Evolutionary conservation across 2,329 filamentous ascomycete genomes (phyloP).

Genomic region (Dothideomycetes sp.): DNA sequence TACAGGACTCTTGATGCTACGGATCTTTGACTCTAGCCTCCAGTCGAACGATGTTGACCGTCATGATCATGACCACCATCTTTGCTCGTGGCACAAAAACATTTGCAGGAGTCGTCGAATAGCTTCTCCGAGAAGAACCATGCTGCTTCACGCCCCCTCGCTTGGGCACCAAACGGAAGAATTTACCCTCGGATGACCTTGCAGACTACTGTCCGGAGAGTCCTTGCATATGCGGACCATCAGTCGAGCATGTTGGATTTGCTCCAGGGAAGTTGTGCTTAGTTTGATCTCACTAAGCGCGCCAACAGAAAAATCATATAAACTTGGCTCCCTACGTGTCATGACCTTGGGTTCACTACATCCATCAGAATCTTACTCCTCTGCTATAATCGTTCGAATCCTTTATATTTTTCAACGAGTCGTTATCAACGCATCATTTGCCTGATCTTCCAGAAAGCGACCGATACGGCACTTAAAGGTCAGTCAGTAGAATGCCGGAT

Average conservation of each 20-base stretch:
- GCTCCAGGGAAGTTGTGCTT: background rate
- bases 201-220: background rate
- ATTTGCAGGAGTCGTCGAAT: too few species aligned
- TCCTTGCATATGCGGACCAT: slow-evolving; percentile 1
- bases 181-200: background rate
- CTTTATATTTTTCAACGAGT: background rate
- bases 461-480: slow-evolving; percentile 1
- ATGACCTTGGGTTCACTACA: slow-evolving; percentile 1
- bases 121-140: too few species aligned
- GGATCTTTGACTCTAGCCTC: too few species aligned
- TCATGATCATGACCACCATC: too few species aligned
- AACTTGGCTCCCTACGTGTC: slow-evolving; percentile 1
- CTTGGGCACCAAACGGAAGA: slow-evolving; percentile 1
- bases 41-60: too few species aligned
- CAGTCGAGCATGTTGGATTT: background rate
- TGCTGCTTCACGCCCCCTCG: background rate
- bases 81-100: too few species aligned
- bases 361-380: slow-evolving; percentile 1
- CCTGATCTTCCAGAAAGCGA: slow-evolving; percentile 1
- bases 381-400: slow-evolving; percentile 1
- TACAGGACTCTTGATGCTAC: too few species aligned
- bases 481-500: background rate
- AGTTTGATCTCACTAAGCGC: background rate
- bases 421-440: slow-evolving; percentile 1
- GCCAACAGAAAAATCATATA: background rate